A percentile compares a stretch with the other conserved stretches of the same genome.
These are phyloP conservation scores for Colletotrichum navitas DNA, from an alignment of 2,329 filamentous ascomycete genomes.

Conservation along the genomic window DNA sequence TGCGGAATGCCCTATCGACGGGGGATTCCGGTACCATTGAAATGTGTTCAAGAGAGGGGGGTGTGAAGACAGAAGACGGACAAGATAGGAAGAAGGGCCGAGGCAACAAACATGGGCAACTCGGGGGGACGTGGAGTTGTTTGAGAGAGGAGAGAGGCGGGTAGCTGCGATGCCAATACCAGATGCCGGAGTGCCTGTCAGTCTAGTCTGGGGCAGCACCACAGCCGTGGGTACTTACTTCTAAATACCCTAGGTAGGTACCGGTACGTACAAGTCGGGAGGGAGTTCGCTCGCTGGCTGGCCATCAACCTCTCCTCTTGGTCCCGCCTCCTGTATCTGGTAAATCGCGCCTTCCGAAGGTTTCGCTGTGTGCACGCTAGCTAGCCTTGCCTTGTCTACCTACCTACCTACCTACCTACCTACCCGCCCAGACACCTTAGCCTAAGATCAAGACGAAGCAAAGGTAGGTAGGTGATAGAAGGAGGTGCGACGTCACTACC, in stretches of 20 bases:
- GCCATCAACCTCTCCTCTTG: not conserved
- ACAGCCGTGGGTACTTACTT: too few relatives aligned
- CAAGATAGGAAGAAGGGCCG: conserved; percentile 7
- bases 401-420: too few relatives aligned
- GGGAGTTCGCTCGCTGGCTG: not conserved
- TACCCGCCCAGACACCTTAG: too few relatives aligned
- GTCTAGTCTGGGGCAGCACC: too few relatives aligned
- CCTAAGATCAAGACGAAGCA: too few relatives aligned
- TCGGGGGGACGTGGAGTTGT: not conserved
- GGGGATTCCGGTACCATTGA: not conserved
- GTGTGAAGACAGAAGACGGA: not conserved
- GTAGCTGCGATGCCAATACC: not conserved
- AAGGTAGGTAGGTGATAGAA: not conserved
- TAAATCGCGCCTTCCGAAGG: not conserved
- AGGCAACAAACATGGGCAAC: conserved; percentile 1
- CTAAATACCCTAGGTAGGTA: not conserved
- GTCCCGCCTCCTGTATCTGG: too few relatives aligned
- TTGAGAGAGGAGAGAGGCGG: not conserved
- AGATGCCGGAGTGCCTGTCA: not conserved
- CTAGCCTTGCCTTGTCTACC: too few relatives aligned
- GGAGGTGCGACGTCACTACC: not conserved
- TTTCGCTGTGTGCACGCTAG: not conserved
- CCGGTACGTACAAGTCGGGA: not conserved
- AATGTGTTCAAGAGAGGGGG: not conserved
- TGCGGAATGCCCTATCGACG: conserved; percentile 16